phyloP scores from a whole-genome alignment of 306 rosid genomes.

The Calophaca sinica region DNA sequence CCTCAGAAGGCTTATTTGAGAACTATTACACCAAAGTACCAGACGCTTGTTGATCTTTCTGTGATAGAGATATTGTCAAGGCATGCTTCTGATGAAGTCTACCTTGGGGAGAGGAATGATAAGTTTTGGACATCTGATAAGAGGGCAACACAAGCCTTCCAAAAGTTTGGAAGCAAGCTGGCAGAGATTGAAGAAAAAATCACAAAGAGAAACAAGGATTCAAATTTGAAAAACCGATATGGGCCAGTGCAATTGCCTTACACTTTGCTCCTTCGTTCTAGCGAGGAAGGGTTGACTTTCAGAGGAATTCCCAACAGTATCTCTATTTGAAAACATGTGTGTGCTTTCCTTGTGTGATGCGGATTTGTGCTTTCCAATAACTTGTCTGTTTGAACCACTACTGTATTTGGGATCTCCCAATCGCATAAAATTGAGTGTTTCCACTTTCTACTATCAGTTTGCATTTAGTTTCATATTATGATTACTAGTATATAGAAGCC shows the following conservation, averaged over 20 bases:
- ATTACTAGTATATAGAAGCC: not conserved
- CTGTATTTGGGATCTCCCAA: too few species aligned
- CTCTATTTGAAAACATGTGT: too few species aligned
- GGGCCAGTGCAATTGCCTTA: too few species aligned
- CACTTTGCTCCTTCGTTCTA: too few species aligned
- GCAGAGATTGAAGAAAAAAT: conserved; percentile 36
- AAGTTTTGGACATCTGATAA: conserved; percentile 38
- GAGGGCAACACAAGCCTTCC: conserved; percentile 26
- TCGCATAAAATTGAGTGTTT: not conserved
- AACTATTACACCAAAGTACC: conserved; percentile 57
- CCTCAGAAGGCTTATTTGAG: conserved; percentile 54
- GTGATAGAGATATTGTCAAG: conserved; percentile 53
- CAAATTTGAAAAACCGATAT: too few species aligned
- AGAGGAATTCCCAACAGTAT: too few species aligned
- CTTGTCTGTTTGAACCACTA: too few species aligned
- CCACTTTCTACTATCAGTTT: not conserved
- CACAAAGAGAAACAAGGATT: too few species aligned
- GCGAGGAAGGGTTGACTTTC: too few species aligned
- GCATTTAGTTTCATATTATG: not conserved
- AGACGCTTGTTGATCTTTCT: conserved; percentile 53
- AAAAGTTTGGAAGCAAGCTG: conserved; percentile 34
- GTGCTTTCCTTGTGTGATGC: too few species aligned
- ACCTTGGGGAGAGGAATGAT: conserved; percentile 53
- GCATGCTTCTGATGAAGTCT: conserved; percentile 48
- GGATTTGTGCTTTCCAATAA: too few species aligned